Evolutionary conservation across 208 protist genomes (phyloP).

Genomic region (Wallacemonas sp.): DNA sequence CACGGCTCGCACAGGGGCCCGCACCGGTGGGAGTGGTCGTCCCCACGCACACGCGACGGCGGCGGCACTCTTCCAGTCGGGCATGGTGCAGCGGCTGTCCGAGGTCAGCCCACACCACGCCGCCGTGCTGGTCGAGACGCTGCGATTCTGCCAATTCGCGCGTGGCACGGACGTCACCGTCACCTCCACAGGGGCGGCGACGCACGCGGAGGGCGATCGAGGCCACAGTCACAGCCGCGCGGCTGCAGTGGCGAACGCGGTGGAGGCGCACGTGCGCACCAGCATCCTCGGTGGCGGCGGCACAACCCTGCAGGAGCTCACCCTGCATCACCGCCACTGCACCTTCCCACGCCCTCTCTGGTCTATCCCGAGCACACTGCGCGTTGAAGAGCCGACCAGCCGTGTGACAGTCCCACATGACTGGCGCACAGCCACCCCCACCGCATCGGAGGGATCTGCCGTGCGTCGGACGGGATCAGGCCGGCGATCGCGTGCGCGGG

Average conservation of each 20-base stretch:
- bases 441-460: no score
- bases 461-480: not conserved
- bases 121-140: constrained; percentile 31
- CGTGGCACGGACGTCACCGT: not conserved
- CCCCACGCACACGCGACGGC: not conserved
- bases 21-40: not conserved
- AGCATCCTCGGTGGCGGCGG: not conserved
- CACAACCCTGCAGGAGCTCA: constrained; percentile 14
- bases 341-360: constrained; percentile 39
- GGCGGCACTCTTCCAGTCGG: not conserved
- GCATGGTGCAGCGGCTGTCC: constrained; percentile 28
- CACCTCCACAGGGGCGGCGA: no score
- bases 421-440: no score
- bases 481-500: not conserved
- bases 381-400: constrained; percentile 14
- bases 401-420: not conserved
- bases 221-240: no score
- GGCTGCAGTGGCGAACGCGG: not conserved
- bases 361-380: constrained; percentile 31
- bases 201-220: no score
- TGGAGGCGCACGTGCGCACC: not conserved
- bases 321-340: constrained; percentile 26
- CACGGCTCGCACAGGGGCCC: not conserved
- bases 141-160: constrained; percentile 50
- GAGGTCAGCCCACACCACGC: constrained; percentile 30